Evolutionary conservation across 352 stramenopile genomes (phyloP), one percentile per base, ranked within the genome.

Genomic region (Vaucheria bursata): DNA sequence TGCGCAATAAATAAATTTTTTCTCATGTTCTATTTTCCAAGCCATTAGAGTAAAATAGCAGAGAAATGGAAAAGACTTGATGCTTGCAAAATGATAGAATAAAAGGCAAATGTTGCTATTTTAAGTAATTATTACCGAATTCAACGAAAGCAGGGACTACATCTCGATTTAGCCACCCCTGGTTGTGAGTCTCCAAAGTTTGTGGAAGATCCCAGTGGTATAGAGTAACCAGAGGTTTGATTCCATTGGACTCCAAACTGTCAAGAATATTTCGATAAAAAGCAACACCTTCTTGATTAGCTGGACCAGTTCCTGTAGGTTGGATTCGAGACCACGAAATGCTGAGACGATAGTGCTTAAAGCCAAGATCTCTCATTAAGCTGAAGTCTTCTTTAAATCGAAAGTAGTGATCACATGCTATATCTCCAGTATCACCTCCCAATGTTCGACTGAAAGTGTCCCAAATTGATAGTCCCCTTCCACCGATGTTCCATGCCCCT

Each of bases 181-280:
- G 76, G 36, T 80, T 80, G 53, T 85, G 73, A 7, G 35, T 81
- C 68, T 83, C 50, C 32, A 85, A 65, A 37, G 86, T 82, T 31
- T 92, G 84, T 3, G 94, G 94, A 7, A 97, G 77, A 85, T 97
- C 94, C 94, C 94, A 97, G 84, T 98, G 94, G 82, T 96, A 97
- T 1, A 98, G 80, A 29, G 93, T 97, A 25, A 97, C 79, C 5
- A 71, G 34, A n/a, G 94, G 92, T 59, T 88, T 87, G 75, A 97
- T 97, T 78, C 82, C 86, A 49, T 88, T 65, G 0, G 68, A 78
- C 2, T 88, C 49, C 1, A 97, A 85, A 35, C 87, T 83, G 82
- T 97, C 89, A 73, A 97, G 90, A 0, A 98, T 49, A 12, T 86
- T 79, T 80, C 95, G 90, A 87, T 98, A 98, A 87, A 97, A 97